These are phyloP conservation scores for Canavalia ensiformis DNA, from an alignment of 306 rosid species.

Conservation along the genomic window DNA sequence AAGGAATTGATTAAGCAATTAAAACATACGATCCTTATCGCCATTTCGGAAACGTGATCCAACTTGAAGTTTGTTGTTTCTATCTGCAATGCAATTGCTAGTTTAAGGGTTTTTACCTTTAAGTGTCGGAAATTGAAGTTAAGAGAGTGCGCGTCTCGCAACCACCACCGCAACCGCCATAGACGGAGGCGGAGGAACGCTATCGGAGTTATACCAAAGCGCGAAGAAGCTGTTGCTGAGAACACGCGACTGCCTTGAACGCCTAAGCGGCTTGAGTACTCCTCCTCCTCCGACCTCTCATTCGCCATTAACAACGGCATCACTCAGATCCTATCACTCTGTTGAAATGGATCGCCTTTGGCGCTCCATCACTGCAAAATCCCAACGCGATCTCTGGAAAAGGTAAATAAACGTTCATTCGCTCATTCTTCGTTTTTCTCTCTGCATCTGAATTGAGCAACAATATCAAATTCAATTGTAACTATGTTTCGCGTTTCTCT, in stretches of 20 bases:
- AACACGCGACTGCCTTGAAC: conserved; percentile 71
- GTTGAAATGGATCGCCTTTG: conserved; percentile 87
- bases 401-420: conserved; percentile 51
- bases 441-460: too few relatives aligned
- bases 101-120: too few relatives aligned
- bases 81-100: too few relatives aligned
- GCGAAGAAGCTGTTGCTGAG: conserved; percentile 74
- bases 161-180: conserved; percentile 27
- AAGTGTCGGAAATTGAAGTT: too few relatives aligned
- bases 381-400: conserved; percentile 94
- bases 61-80: too few relatives aligned
- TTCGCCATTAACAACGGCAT: conserved; percentile 68
- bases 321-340: conserved; percentile 80
- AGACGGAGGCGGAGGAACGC: conserved; percentile 66
- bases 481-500: neutral
- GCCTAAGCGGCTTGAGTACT: conserved; percentile 77
- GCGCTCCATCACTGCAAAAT: conserved; percentile 72
- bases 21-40: too few relatives aligned
- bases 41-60: too few relatives aligned
- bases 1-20: too few relatives aligned
- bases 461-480: neutral
- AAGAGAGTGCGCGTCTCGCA: too few relatives aligned
- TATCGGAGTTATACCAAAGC: conserved; percentile 77
- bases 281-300: conserved; percentile 66
- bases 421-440: conserved; percentile 1